Conservation (phyloP, 2,329 filamentous ascomycete species). For the Epichloe bromicola region DNA sequence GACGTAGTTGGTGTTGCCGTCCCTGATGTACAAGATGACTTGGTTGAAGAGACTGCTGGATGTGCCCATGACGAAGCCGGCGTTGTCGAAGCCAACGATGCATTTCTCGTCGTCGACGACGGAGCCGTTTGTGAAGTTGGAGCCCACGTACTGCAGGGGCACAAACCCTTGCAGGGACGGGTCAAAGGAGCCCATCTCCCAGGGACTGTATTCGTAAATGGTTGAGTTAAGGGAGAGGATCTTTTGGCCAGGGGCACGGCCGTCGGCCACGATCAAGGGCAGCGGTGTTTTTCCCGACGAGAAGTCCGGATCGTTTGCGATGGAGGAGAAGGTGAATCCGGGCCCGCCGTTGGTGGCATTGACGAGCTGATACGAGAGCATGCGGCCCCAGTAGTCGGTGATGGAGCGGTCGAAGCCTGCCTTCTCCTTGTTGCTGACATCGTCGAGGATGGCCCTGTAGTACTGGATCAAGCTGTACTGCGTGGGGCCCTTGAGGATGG, state of each 20-base stretch:
- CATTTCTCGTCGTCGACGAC: slow-evolving; percentile 31
- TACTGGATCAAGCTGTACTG: slow-evolving; percentile 26
- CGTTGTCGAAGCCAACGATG: slow-evolving; percentile 59
- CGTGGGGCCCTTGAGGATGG: slow-evolving; percentile 27
- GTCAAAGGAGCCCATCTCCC: slow-evolving; percentile 54
- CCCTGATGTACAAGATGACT: slow-evolving; percentile 53
- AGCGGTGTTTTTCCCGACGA: slow-evolving; percentile 29
- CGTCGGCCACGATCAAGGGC: slow-evolving; percentile 37
- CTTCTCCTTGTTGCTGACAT: slow-evolving; percentile 24
- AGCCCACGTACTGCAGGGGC: slow-evolving; percentile 46
- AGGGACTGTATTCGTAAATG: slow-evolving; percentile 52
- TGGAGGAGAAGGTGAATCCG: slow-evolving; percentile 68
- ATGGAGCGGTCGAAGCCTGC: slow-evolving; percentile 45
- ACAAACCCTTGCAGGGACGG: slow-evolving; percentile 45
- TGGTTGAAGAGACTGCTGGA: slow-evolving; percentile 70
- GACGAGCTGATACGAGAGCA: slow-evolving; percentile 75
- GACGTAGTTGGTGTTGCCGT: slow-evolving; percentile 29
- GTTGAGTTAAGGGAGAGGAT: slow-evolving; percentile 42
- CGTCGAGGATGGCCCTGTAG: slow-evolving; percentile 22
- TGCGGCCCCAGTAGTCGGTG: slow-evolving; percentile 83
- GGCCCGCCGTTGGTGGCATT: slow-evolving; percentile 63
- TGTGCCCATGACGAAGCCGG: slow-evolving; percentile 70
- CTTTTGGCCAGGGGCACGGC: slow-evolving; percentile 29
- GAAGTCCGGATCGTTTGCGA: slow-evolving; percentile 31
- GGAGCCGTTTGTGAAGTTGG: slow-evolving; percentile 39